Conservation (phyloP, 805 yeast genomes). For the Saturnispora hagleri region DNA sequence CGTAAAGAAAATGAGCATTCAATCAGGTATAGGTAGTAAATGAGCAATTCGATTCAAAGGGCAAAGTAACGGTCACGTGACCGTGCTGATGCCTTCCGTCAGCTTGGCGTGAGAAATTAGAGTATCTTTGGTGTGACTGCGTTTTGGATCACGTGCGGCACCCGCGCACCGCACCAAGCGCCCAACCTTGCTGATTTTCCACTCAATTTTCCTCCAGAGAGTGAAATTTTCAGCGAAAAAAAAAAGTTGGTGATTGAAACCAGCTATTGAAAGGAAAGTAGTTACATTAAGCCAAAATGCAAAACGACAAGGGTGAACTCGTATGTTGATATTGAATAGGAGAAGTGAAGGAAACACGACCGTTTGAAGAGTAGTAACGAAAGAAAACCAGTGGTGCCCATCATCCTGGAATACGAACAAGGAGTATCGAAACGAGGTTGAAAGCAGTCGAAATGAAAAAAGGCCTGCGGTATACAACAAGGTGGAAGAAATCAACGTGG, state of each 20-base stretch:
- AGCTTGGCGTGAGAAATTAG: no score
- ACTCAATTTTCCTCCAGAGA: not conserved
- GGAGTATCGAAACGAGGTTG: no score
- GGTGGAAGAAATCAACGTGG: no score
- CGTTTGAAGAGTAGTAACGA: not conserved
- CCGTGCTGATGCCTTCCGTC: no score
- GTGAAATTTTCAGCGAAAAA: slow-evolving; percentile 1
- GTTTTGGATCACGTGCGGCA: not conserved
- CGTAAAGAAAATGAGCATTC: not conserved
- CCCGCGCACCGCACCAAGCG: slow-evolving; percentile 6
- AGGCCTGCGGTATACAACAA: no score
- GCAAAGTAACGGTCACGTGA: not conserved
- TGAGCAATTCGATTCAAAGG: not conserved
- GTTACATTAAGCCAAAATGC: slow-evolving; percentile 55
- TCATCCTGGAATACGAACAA: no score
- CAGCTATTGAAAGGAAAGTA: not conserved
- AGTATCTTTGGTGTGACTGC: not conserved
- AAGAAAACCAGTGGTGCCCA: not conserved
- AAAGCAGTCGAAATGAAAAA: no score
- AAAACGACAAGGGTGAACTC: slow-evolving; percentile 99
- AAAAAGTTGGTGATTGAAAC: not conserved
- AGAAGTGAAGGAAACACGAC: not conserved
- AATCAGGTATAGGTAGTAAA: not conserved
- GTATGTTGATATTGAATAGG: slow-evolving; percentile 49
- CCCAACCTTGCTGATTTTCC: not conserved